phyloP scores from a whole-genome alignment of 2,329 filamentous ascomycete species.

The Thelonectria discophora region DNA sequence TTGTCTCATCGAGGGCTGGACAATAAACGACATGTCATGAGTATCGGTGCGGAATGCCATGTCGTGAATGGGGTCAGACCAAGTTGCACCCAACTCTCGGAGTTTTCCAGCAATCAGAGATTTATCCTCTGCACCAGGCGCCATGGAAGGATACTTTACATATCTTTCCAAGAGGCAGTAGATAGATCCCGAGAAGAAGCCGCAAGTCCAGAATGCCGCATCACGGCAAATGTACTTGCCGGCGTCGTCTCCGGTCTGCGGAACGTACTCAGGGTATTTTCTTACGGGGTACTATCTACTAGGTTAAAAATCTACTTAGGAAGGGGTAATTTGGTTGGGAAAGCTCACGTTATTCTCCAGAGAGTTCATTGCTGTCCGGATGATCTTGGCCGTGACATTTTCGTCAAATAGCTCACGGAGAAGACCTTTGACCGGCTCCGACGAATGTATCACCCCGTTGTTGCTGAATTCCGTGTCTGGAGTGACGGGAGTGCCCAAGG shows the following conservation, averaged over 20 bases:
- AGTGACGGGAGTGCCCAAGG: not conserved
- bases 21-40: slow-evolving; percentile 64
- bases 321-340: rapidly evolving
- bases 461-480: not conserved
- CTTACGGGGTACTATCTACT: slow-evolving; percentile 28
- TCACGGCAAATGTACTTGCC: slow-evolving; percentile 36
- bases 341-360: slow-evolving; percentile 27
- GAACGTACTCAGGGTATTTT: slow-evolving; percentile 37
- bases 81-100: slow-evolving; percentile 38
- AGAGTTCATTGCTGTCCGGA: slow-evolving; percentile 24
- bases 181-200: slow-evolving; percentile 51
- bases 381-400: slow-evolving; percentile 34
- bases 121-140: slow-evolving; percentile 22
- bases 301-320: rapidly evolving
- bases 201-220: slow-evolving; percentile 49
- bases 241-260: slow-evolving; percentile 25
- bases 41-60: slow-evolving; percentile 55
- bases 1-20: slow-evolving; percentile 58
- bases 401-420: slow-evolving; percentile 31
- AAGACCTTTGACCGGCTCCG: not conserved
- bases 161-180: slow-evolving; percentile 48
- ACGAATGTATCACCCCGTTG: not conserved
- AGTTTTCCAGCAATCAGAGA: slow-evolving; percentile 31
- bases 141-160: slow-evolving; percentile 43
- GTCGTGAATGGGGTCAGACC: slow-evolving; percentile 48